Base-by-base conservation (phyloP, 176 grass and related monocot genomes). In the maize (Zea mays) region DNA sequence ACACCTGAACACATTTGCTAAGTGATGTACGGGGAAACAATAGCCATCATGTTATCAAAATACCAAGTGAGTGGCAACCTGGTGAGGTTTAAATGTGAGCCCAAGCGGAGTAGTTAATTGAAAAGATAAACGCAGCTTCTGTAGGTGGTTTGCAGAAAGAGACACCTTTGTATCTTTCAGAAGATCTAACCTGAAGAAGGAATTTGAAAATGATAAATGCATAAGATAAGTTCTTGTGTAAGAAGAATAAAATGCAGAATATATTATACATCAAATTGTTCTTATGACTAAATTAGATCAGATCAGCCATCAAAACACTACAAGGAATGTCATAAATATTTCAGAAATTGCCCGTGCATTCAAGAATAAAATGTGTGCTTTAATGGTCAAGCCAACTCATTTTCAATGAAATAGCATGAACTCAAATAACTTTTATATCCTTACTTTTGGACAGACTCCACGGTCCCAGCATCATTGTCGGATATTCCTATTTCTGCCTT, bases 391-490 rank as follows among this genome's bases (percentile, higher is more conserved):
- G 33, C 16, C 36, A 77, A 15, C 5, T 62, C 38, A 19, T 65
- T 27, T 57, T 6, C n/a, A 72, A 6, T 36, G n/a, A 65, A 69
- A 84, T n/a, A 11, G 38, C 38, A 55, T 17, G 16, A 46, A 85
- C 41, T 70, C 4, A 75, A 43, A 62, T 74, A 13, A 56, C 13
- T 17, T 76, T 14, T 21, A 77, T 66, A 54, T 75, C 2, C 58
- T 89, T 93, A 99, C 96, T 99, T 99, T 82, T 93, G 72, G 62
- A 87, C 80, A 79, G 90, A 84, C 69, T 94, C 96, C 21, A 72
- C 48, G 14, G 33, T 34, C 62, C 77, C 81, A 75, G 86, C 81
- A 83, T 95, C 92, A 87, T 78, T 92, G 35, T 99, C 96, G 54
- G 84, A 85, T 65, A 96, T 71, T 72, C 86, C 92, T 7, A 96